Conservation (phyloP, 768 basidiomycete genomes). For the Lentinus brumalis region DNA sequence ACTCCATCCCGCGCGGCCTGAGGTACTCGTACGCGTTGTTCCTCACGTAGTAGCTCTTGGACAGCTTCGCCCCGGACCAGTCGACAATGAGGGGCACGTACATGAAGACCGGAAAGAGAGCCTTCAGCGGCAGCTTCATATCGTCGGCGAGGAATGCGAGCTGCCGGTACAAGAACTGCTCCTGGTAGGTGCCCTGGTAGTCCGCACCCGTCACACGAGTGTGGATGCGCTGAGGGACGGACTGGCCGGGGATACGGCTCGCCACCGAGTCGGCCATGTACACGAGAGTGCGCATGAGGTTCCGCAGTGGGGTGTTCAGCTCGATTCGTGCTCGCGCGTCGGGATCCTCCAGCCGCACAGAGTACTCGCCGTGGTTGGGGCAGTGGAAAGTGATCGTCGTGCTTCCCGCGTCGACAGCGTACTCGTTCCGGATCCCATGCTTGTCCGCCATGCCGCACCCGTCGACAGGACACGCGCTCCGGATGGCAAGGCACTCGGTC, state of each 20-base stretch:
- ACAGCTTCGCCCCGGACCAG: conserved; percentile 16
- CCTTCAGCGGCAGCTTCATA: background rate
- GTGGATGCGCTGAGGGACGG: conserved; percentile 3
- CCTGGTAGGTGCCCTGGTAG: conserved; percentile 11
- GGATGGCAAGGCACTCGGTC: conserved; percentile 22
- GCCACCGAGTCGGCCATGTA: conserved; percentile 5
- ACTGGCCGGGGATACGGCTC: background rate
- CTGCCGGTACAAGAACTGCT: conserved; percentile 2
- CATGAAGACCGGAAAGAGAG: background rate
- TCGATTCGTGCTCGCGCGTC: conserved; percentile 11
- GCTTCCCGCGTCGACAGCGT: conserved; percentile 1
- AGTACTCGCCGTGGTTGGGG: conserved; percentile 30
- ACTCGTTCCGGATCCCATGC: conserved; percentile 21
- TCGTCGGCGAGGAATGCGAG: background rate
- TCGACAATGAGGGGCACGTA: conserved; percentile 12
- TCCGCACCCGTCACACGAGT: conserved; percentile 15
- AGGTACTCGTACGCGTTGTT: conserved; percentile 25
- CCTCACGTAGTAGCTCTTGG: conserved; percentile 14
- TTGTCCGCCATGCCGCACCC: conserved; percentile 28
- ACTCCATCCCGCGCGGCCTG: conserved; percentile 23
- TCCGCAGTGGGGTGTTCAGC: conserved; percentile 13
- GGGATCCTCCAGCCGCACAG: conserved; percentile 18
- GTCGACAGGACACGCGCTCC: conserved; percentile 29
- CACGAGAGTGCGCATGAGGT: conserved; percentile 7
- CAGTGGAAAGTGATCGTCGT: conserved; percentile 28